Evolutionary conservation across 257 asterid species (phyloP).

Genomic region (Nicotiana sylvestris): DNA sequence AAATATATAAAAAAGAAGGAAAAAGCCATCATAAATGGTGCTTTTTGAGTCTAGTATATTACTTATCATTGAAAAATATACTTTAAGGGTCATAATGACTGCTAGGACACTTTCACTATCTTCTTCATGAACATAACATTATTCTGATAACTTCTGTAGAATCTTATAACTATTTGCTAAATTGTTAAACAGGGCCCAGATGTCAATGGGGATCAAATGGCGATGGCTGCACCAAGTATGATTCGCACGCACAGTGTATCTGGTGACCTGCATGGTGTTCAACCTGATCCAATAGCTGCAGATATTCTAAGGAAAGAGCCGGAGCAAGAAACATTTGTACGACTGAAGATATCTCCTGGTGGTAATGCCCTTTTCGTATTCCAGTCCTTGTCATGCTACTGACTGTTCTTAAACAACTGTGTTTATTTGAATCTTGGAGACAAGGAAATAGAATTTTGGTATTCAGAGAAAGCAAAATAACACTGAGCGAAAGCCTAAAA

Average conservation of each 20-base stretch:
- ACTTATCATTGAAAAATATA: not conserved
- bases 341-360: conserved; percentile 68
- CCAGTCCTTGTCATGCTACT: not conserved
- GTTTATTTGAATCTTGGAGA: not conserved
- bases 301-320: conserved; percentile 90
- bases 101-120: not conserved
- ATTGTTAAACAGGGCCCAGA: conserved; percentile 29
- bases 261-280: conserved; percentile 88
- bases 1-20: not conserved
- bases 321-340: conserved; percentile 87
- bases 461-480: not conserved
- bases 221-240: conserved; percentile 64
- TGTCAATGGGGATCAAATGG: conserved; percentile 52
- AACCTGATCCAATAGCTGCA: conserved; percentile 93
- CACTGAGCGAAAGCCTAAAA: not conserved
- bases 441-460: not conserved
- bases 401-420: not conserved
- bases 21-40: not conserved
- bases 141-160: not conserved
- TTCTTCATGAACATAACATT: conserved; percentile 3
- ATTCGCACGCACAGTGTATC: conserved; percentile 84
- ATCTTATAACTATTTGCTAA: not conserved
- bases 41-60: not conserved
- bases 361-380: conserved; percentile 46
- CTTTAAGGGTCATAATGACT: not conserved